Evolutionary conservation across 768 basidiomycete genomes (phyloP), one percentile per base, ranked within the genome.

Genomic region (Rhizopogon vesiculosus): DNA sequence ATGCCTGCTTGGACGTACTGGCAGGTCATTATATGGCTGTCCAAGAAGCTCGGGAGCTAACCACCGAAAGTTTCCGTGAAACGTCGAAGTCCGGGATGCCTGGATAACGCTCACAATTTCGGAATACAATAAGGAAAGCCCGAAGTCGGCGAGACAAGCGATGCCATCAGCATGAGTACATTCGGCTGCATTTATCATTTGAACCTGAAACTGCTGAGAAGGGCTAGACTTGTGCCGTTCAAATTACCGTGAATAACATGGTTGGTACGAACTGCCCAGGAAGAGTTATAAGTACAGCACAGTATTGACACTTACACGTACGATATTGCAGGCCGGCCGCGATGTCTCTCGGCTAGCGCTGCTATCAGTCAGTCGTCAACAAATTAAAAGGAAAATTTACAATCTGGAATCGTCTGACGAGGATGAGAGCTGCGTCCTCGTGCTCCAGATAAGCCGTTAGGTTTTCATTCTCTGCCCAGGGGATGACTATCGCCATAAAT

Each of bases 11-110:
- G 44, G 44, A 7, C 44, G 44, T 45, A 29, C 9, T 16, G 28
- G 44, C 13, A 22, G 7, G 28, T 35, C 53, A 19, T 51, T 12
- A 1, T 29, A 18, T 2, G 33, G 9, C 33, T 52, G 16, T 9
- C 31, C 40, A 56, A 72, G 77, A 1, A 78, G 62, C 19, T 69
- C 59, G 0, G 74, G 63, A 48, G 76, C 78, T 7, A 76, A 70
- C 76, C 77, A 78, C 0, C 78, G 71, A 28, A 77, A 45, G 16
- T 45, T 44, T n/a, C 44, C 28, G 9, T 70, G 18, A 74, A 71
- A 29, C 3, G 76, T 10, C n/a, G 44, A 45, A 22, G 22, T 22
- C 22, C n/a, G 48, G 7, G 54, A 45, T 16, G 31, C 16, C 33
- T 38, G 18, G 12, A 38, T 39, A 61, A 66, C 1, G n/a, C 66